Percentiles rank a stretch among this genome's conserved stretches.
Conservation (phyloP, 805 yeast genomes). For the Kregervanrija delftensis region DNA sequence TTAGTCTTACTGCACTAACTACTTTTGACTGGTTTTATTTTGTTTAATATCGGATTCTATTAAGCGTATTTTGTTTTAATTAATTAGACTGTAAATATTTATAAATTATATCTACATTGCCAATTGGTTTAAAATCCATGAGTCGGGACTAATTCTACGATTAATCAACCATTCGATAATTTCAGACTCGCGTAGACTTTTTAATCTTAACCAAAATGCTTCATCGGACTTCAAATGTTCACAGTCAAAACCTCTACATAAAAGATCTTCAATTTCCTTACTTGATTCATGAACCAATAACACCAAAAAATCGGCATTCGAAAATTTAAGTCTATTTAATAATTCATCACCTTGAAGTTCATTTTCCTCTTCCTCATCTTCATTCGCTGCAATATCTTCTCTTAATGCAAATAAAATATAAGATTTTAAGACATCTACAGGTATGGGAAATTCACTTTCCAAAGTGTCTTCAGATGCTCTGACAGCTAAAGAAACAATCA, state of each 20-base stretch:
- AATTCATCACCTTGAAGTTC: background rate
- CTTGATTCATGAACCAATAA: conserved; percentile 3
- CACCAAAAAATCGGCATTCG: conserved; percentile 2
- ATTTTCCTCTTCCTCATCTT: background rate
- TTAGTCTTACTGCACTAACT: too few species aligned
- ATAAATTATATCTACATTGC: too few species aligned
- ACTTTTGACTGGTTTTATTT: too few species aligned
- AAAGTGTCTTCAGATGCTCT: conserved; percentile 2
- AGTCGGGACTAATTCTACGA: too few species aligned
- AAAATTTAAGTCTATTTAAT: conserved; percentile 1
- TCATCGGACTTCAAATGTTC: background rate
- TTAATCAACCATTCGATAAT: conserved; percentile 4
- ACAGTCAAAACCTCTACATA: conserved; percentile 4
- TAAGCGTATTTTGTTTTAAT: too few species aligned
- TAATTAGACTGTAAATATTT: too few species aligned
- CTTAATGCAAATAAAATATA: conserved; percentile 1
- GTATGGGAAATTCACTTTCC: conserved; percentile 3
- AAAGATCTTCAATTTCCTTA: conserved; percentile 3
- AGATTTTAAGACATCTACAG: conserved; percentile 2
- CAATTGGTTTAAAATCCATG: too few species aligned
- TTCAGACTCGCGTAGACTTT: background rate
- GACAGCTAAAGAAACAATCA: conserved; percentile 2
- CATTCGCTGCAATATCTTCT: background rate
- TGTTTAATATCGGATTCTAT: too few species aligned
- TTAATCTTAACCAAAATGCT: conserved; percentile 5